A percentile compares a stretch with the other conserved stretches of the same genome.
These are phyloP conservation scores for Nannochloropsis salina DNA, from an alignment of 108 stramenopile species.

Conservation along the genomic window DNA sequence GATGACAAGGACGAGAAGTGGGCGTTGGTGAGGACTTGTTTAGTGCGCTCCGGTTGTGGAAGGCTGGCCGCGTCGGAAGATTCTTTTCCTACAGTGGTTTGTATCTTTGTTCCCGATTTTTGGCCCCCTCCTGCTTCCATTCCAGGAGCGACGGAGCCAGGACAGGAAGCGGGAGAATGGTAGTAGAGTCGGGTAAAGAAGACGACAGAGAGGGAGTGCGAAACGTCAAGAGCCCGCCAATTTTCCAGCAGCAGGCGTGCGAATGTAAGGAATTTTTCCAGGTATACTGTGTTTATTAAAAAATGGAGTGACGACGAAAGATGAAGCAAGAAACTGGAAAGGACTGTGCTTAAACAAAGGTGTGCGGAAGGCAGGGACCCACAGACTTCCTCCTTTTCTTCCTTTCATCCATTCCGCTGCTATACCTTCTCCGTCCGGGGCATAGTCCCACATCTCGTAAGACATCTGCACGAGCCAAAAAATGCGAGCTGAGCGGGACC, in stretches of 20 bases:
- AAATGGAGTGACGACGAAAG: no score
- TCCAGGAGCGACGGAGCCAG: not conserved
- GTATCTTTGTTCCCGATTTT: not conserved
- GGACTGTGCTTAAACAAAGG: no score
- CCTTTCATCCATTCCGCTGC: conserved; percentile 18
- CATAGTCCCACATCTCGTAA: conserved; percentile 94
- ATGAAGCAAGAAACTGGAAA: no score
- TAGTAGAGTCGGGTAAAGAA: conserved; percentile 77
- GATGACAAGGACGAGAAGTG: no score
- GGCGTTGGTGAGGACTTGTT: no score
- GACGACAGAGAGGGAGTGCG: conserved; percentile 85
- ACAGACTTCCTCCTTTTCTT: conserved; percentile 48
- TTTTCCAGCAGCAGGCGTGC: conserved; percentile 40
- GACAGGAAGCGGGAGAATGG: not conserved
- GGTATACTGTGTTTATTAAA: conserved; percentile 56
- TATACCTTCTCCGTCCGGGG: conserved; percentile 61
- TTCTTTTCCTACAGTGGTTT: no score
- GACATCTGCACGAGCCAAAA: conserved; percentile 94
- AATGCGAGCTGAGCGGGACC: conserved; percentile 74
- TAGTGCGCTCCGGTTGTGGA: no score
- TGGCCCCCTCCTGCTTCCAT: not conserved
- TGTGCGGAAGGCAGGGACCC: not conserved
- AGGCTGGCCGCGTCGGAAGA: no score
- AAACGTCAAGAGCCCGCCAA: conserved; percentile 58
- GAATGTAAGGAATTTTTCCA: conserved; percentile 50